These are phyloP conservation scores for Lagenaria siceraria DNA, from an alignment of 306 rosid species.

Conservation along the genomic window DNA sequence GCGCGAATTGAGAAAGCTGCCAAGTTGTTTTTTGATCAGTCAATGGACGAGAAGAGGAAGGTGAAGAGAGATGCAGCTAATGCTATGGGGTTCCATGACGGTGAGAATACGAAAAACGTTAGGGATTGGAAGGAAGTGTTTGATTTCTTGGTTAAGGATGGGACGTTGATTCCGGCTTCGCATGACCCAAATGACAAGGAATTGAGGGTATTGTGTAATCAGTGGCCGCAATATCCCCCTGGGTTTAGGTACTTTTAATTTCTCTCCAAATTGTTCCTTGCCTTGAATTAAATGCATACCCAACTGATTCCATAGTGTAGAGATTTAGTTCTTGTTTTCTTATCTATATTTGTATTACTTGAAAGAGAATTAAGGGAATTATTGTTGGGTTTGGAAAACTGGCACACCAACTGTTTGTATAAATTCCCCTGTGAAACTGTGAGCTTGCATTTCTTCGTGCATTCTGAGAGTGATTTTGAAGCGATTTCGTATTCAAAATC, in stretches of 20 bases:
- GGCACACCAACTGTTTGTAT: neutral
- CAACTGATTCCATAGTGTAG: neutral
- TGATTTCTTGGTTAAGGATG: slow-evolving; percentile 56
- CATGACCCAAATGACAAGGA: slow-evolving; percentile 25
- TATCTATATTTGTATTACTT: neutral
- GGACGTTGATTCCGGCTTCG: slow-evolving; percentile 35
- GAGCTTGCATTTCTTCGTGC: too few relatives aligned
- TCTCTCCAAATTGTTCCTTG: neutral
- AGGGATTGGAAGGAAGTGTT: slow-evolving; percentile 88
- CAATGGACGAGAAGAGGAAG: slow-evolving; percentile 32
- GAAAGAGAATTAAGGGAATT: neutral
- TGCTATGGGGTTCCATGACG: slow-evolving; percentile 52
- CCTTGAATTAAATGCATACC: neutral
- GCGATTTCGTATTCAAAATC: too few relatives aligned
- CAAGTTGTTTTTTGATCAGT: slow-evolving; percentile 29
- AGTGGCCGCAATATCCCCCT: slow-evolving; percentile 37
- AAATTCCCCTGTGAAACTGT: neutral
- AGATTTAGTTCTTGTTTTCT: neutral
- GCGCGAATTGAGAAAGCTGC: slow-evolving; percentile 27
- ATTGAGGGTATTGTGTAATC: slow-evolving; percentile 39
- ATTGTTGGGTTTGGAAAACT: neutral
- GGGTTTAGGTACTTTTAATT: neutral
- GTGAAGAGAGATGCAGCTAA: slow-evolving; percentile 49
- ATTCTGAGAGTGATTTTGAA: too few relatives aligned
- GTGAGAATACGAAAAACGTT: slow-evolving; percentile 66